phyloP scores from a whole-genome alignment of 2,329 filamentous ascomycete genomes.

The Neoascochyta sp. region DNA sequence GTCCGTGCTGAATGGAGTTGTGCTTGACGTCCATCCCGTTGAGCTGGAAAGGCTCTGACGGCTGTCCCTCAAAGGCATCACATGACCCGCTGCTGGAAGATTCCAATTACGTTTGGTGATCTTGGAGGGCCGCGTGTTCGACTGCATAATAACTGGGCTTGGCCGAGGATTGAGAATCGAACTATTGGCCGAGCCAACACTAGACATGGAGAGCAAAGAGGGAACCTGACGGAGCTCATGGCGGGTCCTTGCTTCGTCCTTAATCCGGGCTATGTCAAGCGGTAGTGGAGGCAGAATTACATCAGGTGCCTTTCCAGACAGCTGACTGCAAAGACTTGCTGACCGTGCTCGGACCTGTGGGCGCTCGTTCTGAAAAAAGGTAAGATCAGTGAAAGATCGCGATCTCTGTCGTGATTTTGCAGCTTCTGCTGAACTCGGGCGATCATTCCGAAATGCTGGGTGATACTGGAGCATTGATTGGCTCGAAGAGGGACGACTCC shows the following conservation, averaged over 20 bases:
- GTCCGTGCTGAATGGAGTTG: too few species aligned
- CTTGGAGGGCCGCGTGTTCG: conserved; percentile 30
- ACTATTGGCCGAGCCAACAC: conserved; percentile 40
- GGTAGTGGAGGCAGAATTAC: conserved; percentile 45
- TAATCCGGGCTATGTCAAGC: conserved; percentile 27
- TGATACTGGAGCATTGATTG: conserved; percentile 28
- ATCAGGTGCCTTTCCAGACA: conserved; percentile 39
- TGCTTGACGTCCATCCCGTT: too few species aligned
- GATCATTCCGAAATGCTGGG: conserved; percentile 24
- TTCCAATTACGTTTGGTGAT: conserved; percentile 38
- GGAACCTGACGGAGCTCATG: conserved; percentile 29
- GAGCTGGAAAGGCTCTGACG: conserved; percentile 7
- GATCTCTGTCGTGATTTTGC: too few species aligned
- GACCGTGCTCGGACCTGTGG: conserved; percentile 24
- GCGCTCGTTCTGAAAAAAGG: conserved; percentile 13
- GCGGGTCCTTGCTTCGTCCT: conserved; percentile 16
- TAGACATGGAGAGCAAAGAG: conserved; percentile 40
- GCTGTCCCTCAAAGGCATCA: conserved; percentile 27
- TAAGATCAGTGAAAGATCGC: too few species aligned
- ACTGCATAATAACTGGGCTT: conserved; percentile 33
- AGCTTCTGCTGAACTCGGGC: too few species aligned
- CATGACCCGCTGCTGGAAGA: conserved; percentile 28
- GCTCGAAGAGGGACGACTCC: conserved; percentile 19
- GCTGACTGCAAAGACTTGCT: conserved; percentile 22
- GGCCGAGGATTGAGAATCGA: conserved; percentile 39